These are phyloP conservation scores for Amanita exitialis DNA, from an alignment of 768 basidiomycete species.

Conservation along the genomic window DNA sequence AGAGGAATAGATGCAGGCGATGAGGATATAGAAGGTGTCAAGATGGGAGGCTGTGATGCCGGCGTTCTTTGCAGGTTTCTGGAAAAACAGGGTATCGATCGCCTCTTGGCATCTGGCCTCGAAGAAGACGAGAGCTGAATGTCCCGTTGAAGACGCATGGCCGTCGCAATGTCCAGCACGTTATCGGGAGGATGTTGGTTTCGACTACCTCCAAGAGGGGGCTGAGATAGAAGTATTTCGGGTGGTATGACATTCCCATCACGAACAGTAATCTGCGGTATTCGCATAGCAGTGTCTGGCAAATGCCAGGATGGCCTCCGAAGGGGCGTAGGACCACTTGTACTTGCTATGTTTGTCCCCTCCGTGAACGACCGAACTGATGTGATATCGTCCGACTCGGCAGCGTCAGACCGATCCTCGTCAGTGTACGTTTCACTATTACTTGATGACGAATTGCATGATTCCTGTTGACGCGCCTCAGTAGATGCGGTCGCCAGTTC, in stretches of 20 bases:
- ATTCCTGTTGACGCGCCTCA: constrained; percentile 44
- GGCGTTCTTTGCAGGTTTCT: constrained; percentile 19
- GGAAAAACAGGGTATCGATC: constrained; percentile 30
- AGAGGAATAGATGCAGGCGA: constrained; percentile 29
- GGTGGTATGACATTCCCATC: background rate
- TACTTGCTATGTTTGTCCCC: constrained; percentile 18
- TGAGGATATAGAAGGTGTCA: constrained; percentile 27
- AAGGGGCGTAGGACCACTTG: constrained; percentile 17
- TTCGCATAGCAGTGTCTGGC: constrained; percentile 18
- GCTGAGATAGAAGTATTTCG: background rate
- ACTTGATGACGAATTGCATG: constrained; percentile 42
- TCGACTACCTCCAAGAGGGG: background rate
- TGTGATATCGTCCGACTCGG: constrained; percentile 60
- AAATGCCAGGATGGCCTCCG: constrained; percentile 43
- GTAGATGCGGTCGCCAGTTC: constrained; percentile 60
- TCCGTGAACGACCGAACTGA: constrained; percentile 61
- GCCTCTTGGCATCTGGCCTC: constrained; percentile 28
- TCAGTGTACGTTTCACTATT: constrained; percentile 61
- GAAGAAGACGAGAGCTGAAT: constrained; percentile 5
- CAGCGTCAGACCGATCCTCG: constrained; percentile 53
- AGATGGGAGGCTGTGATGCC: constrained; percentile 17
- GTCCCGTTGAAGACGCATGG: background rate
- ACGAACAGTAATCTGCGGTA: constrained; percentile 22
- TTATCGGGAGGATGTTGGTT: constrained; percentile 11
- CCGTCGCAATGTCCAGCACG: constrained; percentile 19